Evolutionary conservation across 768 basidiomycete genomes (phyloP), one percentile per base, ranked within the genome.

Genomic region (Macrolepiota dolichaula): DNA sequence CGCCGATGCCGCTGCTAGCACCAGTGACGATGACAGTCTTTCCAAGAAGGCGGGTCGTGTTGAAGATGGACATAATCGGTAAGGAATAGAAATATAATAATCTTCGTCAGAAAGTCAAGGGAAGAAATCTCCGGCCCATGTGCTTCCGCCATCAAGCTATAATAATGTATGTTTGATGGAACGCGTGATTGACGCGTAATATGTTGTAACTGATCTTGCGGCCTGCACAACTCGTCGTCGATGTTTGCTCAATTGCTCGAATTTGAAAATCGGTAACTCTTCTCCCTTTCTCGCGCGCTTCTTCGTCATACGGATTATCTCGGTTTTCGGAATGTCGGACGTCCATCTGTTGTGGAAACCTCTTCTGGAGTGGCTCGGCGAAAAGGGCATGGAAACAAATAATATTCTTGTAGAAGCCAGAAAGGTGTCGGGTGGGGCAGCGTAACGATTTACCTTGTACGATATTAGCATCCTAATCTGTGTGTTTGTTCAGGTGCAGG

Each of bases 11-110:
- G 46, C 88, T 84, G 70, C 90, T 92, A 3, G 94, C 94, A 22
- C 94, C 94, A 29, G 94, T 96, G 63, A 96, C 82, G 53, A 96
- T 82, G 61, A 94, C 89, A 36, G 87, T 92, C 75, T 94, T 94
- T 68, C 89, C 89, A 42, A 88, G 71, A n/a, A 94, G 76, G 67
- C 89, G 86, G 55, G 89, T 83, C 46, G 88, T 80, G 71, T 89
- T 90, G 83, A 94, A 94, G 55, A 94, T 73, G 35, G 91, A 88
- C 91, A 92, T 92, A 25, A 54, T 38, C 42, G 51, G 51, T 27
- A 46, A 49, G 19, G 37, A 38, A 32, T 58, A 54, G 37, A 58
- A 17, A 35, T 27, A 19, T n/a, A 44, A 17, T 25, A 42, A 5
- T 35, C 36, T 54, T 9, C 40, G 44, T 46, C 6, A 13, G 56